Evolutionary conservation across 2,329 filamentous ascomycete species (phyloP), one percentile per base, ranked within the genome.

Genomic region (Fusarium redolens): DNA sequence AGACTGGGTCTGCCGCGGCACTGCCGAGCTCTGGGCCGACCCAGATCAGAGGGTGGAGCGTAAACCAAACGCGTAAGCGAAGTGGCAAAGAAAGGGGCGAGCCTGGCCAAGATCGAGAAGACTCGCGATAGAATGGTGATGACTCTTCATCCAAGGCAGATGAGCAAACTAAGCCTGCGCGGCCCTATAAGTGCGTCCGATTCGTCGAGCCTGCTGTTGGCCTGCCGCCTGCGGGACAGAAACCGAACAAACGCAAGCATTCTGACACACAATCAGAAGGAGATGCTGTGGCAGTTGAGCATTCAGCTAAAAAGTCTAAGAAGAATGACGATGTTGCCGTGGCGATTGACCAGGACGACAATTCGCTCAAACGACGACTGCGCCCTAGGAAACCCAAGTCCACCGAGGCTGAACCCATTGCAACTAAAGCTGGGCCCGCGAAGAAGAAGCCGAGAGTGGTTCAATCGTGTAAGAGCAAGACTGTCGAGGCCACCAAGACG

Each of bases 31-130:
- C 85, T 20, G 88, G 87, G 0, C 88, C 88, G 1, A 88, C 87
- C 17, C 84, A 85, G 47, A 89, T 90, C 37, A 80, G 88, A 33
- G 88, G 88, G 3, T 90, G 88, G 88, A 88, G 87, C 51, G 82
- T 84, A 14, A 84, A 84, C 62, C 81, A 81, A 67, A 79, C 80
- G 61, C 79, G 82, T 47, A 83, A 83, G 71, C 78, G 80, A 70
- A 78, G 79, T 65, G 78, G 80, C 63, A 82, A 81, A 60, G 80
- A 82, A 37, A 81, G 79, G 71, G 77, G 79, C 52, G 82, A 80
- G 40, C 72, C 76, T 60, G 75, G 74, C 54, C 78, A 78, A 72
- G 81, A 82, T 66, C 77, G 81, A 74, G 80, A 82, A 73, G 81
- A 82, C 68, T 79, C 81, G 77, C 80, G 81, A 81, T 82, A 82